These are phyloP conservation scores for Solanum hybrid DNA, from an alignment of 305 asterid species.

Conservation along the genomic window DNA sequence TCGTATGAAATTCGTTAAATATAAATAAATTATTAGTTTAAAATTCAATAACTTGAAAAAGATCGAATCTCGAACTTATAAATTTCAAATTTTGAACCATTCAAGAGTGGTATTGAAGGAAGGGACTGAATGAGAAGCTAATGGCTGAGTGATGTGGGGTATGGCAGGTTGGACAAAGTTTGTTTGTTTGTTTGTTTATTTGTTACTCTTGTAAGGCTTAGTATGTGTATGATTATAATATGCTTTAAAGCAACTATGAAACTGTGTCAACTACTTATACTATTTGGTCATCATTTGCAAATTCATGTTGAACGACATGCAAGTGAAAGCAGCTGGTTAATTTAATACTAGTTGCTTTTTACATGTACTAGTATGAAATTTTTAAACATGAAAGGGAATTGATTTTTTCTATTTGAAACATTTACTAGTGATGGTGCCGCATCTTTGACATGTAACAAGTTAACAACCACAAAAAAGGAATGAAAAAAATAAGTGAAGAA, in stretches of 20 bases:
- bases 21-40: neutral
- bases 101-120: neutral
- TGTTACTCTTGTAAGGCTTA: neutral
- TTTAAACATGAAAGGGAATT: neutral
- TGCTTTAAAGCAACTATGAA: neutral
- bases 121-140: neutral
- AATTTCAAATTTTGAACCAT: neutral
- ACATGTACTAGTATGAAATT: neutral
- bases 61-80: neutral
- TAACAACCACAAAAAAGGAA: neutral
- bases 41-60: neutral
- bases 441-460: neutral
- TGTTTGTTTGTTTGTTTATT: conserved; percentile 3
- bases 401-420: neutral
- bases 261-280: neutral
- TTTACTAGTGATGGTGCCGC: neutral
- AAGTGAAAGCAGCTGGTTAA: neutral
- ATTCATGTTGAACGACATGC: neutral
- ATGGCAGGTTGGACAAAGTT: neutral
- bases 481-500: neutral
- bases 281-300: neutral
- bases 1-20: neutral
- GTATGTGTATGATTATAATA: neutral
- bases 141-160: neutral
- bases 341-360: neutral